Evolutionary conservation across 2,329 filamentous ascomycete genomes (phyloP), one percentile per base, ranked within the genome.

Genomic region (Colletotrichum echinochloae): DNA sequence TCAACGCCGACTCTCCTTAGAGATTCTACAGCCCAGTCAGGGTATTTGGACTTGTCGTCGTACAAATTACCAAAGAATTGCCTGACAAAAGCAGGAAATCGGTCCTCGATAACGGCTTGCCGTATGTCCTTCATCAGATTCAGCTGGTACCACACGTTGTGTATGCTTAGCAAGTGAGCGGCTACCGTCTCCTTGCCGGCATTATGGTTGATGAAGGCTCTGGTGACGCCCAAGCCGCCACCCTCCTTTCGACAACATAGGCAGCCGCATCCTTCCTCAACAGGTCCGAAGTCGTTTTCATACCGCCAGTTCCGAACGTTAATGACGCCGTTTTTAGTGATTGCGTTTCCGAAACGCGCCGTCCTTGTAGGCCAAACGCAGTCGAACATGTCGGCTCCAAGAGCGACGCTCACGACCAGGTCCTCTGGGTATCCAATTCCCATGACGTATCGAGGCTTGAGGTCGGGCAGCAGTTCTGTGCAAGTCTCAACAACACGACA

Each of bases 391-490:
- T 99, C 96, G 59, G 96, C 96, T 4, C 96, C 96, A 0, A 99
- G 87, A 1, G 96, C 96, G 5, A 98, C 91, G 63, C 94, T 97
- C 48, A 99, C 95, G 2, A 99, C 89, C 66, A 99, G 85, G 78
- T 99, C 96, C 83, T 98, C 96, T 1, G 96, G 96, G 80, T 98
- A 99, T 16, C 96, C 94, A 75, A 99, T 96, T 23, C 96, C 96
- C 97, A 99, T 99, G 67, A 99, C 95, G 82, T 99, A 99, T 79
- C 96, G 89, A n/a, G 96, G 96, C 82, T 99, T 99, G 72, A 93
- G 85, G 68, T 95, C 92, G 0, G 97, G 97, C 23, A 99, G 86
- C 69, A 97, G 81, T 39, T 86, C 88, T 1, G 96, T 98, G 80
- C 96, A 98, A 2, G 94, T 91, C 70, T 90, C 88, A 33, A 98